A percentile compares a stretch with the other conserved stretches of the same genome.
Conservation (phyloP, 495 filamentous ascomycete species). For the Corynascus novoguineensis region DNA sequence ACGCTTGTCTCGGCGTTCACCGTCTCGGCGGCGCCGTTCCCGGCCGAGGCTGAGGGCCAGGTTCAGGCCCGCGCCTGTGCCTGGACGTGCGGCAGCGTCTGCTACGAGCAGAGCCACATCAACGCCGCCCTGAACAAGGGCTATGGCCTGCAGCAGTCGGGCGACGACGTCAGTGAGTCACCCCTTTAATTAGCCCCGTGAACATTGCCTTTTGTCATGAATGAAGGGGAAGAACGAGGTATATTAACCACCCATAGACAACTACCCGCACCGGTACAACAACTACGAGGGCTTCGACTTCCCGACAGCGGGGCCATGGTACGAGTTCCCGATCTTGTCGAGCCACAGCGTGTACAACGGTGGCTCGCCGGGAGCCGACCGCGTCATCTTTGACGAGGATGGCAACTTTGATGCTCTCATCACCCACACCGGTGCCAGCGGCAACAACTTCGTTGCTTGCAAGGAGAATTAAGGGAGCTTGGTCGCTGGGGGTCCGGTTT, state of each 20-base stretch:
- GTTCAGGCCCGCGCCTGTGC: conserved; percentile 27
- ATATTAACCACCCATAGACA: conserved; percentile 23
- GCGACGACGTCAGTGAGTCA: conserved; percentile 41
- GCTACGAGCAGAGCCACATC: conserved; percentile 39
- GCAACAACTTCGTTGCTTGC: conserved; percentile 60
- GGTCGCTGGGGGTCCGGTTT: not conserved
- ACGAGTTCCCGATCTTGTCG: conserved; percentile 65
- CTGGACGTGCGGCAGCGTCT: conserved; percentile 34
- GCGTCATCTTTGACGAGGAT: conserved; percentile 59
- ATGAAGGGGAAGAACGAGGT: too few relatives aligned
- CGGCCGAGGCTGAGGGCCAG: conserved; percentile 11
- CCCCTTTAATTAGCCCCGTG: too few relatives aligned
- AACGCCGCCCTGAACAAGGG: conserved; percentile 47
- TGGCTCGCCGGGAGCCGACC: conserved; percentile 62
- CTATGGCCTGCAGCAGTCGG: conserved; percentile 43
- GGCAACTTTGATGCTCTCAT: conserved; percentile 54
- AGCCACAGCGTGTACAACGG: conserved; percentile 51
- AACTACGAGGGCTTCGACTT: conserved; percentile 71
- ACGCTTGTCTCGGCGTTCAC: conserved; percentile 24
- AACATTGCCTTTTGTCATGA: not conserved
- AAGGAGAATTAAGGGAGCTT: not conserved
- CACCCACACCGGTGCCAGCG: conserved; percentile 64
- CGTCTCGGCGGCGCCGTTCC: conserved; percentile 31
- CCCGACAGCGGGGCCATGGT: conserved; percentile 50
- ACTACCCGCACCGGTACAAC: conserved; percentile 68